Percentiles rank a stretch among this genome's conserved stretches.
Evolutionary conservation across 2,329 filamentous ascomycete species (phyloP).

Genomic region (Exophiala sp.): DNA sequence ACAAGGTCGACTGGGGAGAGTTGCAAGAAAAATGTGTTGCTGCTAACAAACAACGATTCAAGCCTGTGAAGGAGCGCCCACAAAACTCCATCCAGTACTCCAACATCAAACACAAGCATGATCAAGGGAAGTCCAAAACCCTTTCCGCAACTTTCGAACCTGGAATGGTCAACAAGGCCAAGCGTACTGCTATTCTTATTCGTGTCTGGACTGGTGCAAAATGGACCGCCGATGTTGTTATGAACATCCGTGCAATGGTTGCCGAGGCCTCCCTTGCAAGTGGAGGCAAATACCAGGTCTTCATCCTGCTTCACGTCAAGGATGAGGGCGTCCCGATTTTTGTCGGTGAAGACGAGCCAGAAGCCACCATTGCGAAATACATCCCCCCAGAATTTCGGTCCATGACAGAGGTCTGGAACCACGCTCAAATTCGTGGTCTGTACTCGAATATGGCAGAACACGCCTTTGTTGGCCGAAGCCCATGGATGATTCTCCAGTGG

Average conservation of each 20-base stretch:
- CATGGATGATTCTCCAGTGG: slow-evolving; percentile 71
- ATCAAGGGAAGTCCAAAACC: slow-evolving; percentile 17
- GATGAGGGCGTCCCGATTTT: slow-evolving; percentile 68
- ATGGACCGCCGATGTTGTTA: slow-evolving; percentile 75
- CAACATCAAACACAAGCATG: slow-evolving; percentile 29
- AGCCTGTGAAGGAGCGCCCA: slow-evolving; percentile 23
- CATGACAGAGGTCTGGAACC: slow-evolving; percentile 70
- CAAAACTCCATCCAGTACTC: slow-evolving; percentile 30
- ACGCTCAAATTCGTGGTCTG: slow-evolving; percentile 28
- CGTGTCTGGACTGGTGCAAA: slow-evolving; percentile 77
- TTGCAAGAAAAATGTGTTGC: slow-evolving; percentile 65
- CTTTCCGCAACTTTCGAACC: slow-evolving; percentile 22
- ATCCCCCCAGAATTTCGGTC: slow-evolving; percentile 67
- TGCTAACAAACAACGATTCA: slow-evolving; percentile 63
- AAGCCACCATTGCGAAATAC: slow-evolving; percentile 54
- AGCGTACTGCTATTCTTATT: slow-evolving; percentile 73
- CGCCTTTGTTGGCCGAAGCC: slow-evolving; percentile 35
- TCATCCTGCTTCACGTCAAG: slow-evolving; percentile 81
- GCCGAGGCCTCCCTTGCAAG: slow-evolving; percentile 76
- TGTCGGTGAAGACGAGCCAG: slow-evolving; percentile 63
- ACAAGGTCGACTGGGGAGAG: slow-evolving; percentile 65
- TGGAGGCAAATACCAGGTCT: slow-evolving; percentile 77
- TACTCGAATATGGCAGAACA: slow-evolving; percentile 30
- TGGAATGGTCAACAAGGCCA: slow-evolving; percentile 27
- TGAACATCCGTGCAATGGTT: slow-evolving; percentile 80